Percentiles rank a stretch among this genome's conserved stretches.
These are phyloP conservation scores for Boletus tomentosulus DNA, from an alignment of 768 basidiomycete genomes.

Conservation along the genomic window DNA sequence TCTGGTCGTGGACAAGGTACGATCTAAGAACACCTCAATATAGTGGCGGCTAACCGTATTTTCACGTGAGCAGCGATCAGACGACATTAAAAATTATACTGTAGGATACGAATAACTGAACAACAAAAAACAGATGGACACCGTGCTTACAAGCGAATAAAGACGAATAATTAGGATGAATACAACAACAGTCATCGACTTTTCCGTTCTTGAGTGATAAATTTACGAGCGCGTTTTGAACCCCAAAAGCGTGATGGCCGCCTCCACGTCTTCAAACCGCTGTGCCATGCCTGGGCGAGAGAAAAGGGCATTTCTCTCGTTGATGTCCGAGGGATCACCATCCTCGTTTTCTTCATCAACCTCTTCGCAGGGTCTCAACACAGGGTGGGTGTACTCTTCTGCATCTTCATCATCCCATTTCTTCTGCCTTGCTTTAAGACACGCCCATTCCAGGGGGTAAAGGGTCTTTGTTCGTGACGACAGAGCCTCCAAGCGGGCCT, in stretches of 20 bases:
- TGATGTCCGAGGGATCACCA: not conserved
- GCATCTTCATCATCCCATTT: conserved; percentile 22
- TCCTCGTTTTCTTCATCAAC: conserved; percentile 6
- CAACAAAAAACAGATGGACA: conserved; percentile 7
- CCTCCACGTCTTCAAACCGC: conserved; percentile 34
- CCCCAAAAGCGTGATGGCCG: conserved; percentile 34
- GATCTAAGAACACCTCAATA: not conserved
- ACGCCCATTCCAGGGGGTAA: conserved; percentile 71
- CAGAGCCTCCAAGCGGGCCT: conserved; percentile 21
- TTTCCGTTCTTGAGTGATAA: not conserved
- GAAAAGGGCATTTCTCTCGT: not conserved
- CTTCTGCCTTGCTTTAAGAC: conserved; percentile 44
- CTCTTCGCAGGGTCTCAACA: conserved; percentile 3
- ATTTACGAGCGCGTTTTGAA: conserved; percentile 25
- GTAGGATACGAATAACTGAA: conserved; percentile 1
- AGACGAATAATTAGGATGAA: conserved; percentile 27
- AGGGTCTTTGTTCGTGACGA: conserved; percentile 37
- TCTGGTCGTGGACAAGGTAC: not conserved
- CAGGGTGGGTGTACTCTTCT: conserved; percentile 9
- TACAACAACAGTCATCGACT: conserved; percentile 8
- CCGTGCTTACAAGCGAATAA: conserved; percentile 14
- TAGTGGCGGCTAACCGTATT: conserved; percentile 20
- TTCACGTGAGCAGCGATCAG: conserved; percentile 17
- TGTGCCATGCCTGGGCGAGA: conserved; percentile 2
- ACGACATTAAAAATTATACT: not conserved